A percentile compares a stretch with the other conserved stretches of the same genome.
Conservation (phyloP, 1,284 basidiomycete species). For the Apiotrichum sp. region DNA sequence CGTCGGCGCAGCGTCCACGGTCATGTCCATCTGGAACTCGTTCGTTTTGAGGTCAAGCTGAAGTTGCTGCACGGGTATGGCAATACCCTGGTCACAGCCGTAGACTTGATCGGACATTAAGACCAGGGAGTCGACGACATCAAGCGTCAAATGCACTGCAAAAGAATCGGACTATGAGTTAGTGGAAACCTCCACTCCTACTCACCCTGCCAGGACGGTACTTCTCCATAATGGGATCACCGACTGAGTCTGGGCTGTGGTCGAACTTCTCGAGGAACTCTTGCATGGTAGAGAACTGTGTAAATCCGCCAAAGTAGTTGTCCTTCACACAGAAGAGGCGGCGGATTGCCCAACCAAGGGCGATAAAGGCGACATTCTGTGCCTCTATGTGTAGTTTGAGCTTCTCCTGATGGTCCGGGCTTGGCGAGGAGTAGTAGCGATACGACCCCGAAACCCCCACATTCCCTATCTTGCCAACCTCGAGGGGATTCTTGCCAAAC, state of each 20-base stretch:
- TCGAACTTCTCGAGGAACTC: conserved; percentile 71
- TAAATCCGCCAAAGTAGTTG: conserved; percentile 88
- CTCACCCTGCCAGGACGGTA: conserved; percentile 67
- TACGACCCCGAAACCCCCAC: conserved; percentile 66
- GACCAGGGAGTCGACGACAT: conserved; percentile 55
- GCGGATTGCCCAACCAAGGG: conserved; percentile 77
- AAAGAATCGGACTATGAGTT: conserved; percentile 66
- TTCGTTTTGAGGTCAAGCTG: conserved; percentile 70
- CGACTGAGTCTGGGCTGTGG: conserved; percentile 54
- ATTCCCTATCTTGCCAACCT: conserved; percentile 57
- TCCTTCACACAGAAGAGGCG: conserved; percentile 80
- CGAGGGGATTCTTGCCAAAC: conserved; percentile 51
- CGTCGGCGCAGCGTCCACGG: conserved; percentile 62
- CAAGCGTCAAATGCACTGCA: conserved; percentile 62
- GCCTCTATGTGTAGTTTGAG: conserved; percentile 56
- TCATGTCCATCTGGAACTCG: conserved; percentile 84
- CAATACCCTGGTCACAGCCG: conserved; percentile 57
- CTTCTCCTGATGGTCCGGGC: conserved; percentile 67
- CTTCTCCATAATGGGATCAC: conserved; percentile 72
- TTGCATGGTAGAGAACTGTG: conserved; percentile 75
- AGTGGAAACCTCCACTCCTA: conserved; percentile 7
- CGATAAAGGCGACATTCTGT: conserved; percentile 59
- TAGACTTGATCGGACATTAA: conserved; percentile 69
- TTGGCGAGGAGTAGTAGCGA: conserved; percentile 62
- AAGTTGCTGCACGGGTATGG: conserved; percentile 60